Percentiles rank a stretch among this genome's conserved stretches.
Conservation (phyloP, 2,329 filamentous ascomycete species). For the Phoma sp. region DNA sequence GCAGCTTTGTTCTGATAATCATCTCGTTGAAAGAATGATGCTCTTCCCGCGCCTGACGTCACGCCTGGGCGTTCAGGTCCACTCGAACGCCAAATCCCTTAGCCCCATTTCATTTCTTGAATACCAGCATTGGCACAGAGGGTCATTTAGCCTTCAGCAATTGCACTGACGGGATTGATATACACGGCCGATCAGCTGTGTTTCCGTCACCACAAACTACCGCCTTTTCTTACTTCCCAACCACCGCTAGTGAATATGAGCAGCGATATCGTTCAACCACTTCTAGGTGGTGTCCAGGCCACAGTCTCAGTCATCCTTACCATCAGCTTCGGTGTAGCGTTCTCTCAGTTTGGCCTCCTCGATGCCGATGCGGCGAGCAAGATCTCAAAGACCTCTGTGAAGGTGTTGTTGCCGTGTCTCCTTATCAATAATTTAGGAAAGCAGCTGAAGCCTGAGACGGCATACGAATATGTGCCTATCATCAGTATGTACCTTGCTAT, state of each 20-base stretch:
- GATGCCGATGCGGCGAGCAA: constrained; percentile 57
- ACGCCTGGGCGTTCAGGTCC: constrained; percentile 4
- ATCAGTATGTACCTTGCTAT: constrained; percentile 44
- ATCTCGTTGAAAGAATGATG: background rate
- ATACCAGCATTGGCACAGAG: constrained; percentile 11
- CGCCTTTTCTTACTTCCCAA: background rate
- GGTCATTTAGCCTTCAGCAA: background rate
- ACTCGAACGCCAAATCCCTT: constrained; percentile 16
- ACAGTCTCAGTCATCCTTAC: constrained; percentile 61
- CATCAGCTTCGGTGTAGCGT: constrained; percentile 59
- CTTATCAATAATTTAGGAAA: constrained; percentile 61
- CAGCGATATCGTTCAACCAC: constrained; percentile 39
- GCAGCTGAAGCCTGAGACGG: constrained; percentile 57
- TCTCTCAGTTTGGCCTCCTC: constrained; percentile 58
- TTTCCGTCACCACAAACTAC: background rate
- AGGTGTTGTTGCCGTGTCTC: constrained; percentile 60
- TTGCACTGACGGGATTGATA: background rate
- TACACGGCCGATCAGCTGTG: background rate
- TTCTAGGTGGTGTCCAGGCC: constrained; percentile 62
- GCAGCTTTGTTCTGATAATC: background rate
- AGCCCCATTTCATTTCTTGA: constrained; percentile 11
- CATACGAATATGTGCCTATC: constrained; percentile 56
- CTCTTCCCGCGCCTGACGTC: constrained; percentile 12
- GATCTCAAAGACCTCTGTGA: constrained; percentile 59
- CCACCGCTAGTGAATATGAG: constrained; percentile 5